phyloP scores from a whole-genome alignment of 768 basidiomycete genomes.

The Mycena haematopus region DNA sequence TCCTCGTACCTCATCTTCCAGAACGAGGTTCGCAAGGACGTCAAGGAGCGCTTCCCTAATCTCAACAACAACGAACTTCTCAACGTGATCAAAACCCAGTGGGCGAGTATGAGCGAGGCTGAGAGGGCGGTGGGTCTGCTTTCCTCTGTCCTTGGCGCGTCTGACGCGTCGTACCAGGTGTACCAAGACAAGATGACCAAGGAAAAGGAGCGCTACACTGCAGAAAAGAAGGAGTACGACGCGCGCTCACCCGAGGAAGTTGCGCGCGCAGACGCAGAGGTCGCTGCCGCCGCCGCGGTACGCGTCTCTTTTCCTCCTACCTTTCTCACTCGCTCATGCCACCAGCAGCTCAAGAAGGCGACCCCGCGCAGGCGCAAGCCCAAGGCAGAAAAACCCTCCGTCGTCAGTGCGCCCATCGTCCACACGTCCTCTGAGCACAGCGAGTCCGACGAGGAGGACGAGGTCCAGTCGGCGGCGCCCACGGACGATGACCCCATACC shows the following conservation, averaged over 20 bases:
- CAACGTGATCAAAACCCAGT: constrained; percentile 71
- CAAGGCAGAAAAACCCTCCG: constrained; percentile 34
- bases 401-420: constrained; percentile 29
- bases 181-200: constrained; percentile 59
- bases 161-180: constrained; percentile 45
- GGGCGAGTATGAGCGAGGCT: constrained; percentile 69
- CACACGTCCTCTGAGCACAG: constrained; percentile 26
- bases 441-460: constrained; percentile 43
- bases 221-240: constrained; percentile 71
- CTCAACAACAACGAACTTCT: constrained; percentile 78
- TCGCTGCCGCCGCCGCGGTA: constrained; percentile 48
- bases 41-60: constrained; percentile 69
- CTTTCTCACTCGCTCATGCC: constrained; percentile 6
- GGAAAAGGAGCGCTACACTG: constrained; percentile 70
- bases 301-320: constrained; percentile 18
- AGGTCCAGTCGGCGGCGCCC: constrained; percentile 30
- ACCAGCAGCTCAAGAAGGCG: constrained; percentile 41
- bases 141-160: constrained; percentile 17
- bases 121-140: constrained; percentile 72
- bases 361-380: constrained; percentile 32
- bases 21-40: constrained; percentile 81
- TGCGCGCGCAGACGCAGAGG: constrained; percentile 51
- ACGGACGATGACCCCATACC: constrained; percentile 34
- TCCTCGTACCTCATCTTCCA: constrained; percentile 95
- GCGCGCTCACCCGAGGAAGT: constrained; percentile 56